These are phyloP conservation scores for Papiliotrema nemorosa DNA, from an alignment of 1,284 basidiomycete species.

Conservation along the genomic window DNA sequence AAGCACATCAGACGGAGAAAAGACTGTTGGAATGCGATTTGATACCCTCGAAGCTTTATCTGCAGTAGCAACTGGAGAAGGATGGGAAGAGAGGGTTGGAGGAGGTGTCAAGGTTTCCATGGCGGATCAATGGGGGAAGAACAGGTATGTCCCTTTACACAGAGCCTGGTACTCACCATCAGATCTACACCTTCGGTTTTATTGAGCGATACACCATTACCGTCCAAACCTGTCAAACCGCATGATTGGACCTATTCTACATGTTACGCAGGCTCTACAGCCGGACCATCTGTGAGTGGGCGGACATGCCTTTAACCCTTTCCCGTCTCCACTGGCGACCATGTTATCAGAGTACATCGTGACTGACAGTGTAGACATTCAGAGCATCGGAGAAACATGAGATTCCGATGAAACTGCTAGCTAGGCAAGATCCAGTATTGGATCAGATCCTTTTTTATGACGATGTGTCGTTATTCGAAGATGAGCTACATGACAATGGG, in stretches of 20 bases:
- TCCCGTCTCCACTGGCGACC: too few species aligned
- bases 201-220: constrained; percentile 55
- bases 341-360: background rate
- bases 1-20: background rate
- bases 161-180: background rate
- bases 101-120: constrained; percentile 91
- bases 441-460: constrained; percentile 81
- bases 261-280: constrained; percentile 67
- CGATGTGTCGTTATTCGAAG: constrained; percentile 86
- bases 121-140: constrained; percentile 88
- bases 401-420: constrained; percentile 78
- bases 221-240: constrained; percentile 61
- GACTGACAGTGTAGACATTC: constrained; percentile 44
- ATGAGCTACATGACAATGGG: constrained; percentile 92
- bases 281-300: constrained; percentile 27
- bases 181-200: constrained; percentile 18
- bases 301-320: too few species aligned
- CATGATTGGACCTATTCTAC: constrained; percentile 99
- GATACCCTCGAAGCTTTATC: constrained; percentile 66
- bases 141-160: constrained; percentile 56
- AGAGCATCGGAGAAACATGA: constrained; percentile 56
- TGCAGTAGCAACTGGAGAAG: constrained; percentile 69
- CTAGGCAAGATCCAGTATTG: constrained; percentile 70
- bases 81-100: constrained; percentile 64
- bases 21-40: constrained; percentile 63